phyloP scores from a whole-genome alignment of 805 yeast species.

The Teunomyces funiuensis region DNA sequence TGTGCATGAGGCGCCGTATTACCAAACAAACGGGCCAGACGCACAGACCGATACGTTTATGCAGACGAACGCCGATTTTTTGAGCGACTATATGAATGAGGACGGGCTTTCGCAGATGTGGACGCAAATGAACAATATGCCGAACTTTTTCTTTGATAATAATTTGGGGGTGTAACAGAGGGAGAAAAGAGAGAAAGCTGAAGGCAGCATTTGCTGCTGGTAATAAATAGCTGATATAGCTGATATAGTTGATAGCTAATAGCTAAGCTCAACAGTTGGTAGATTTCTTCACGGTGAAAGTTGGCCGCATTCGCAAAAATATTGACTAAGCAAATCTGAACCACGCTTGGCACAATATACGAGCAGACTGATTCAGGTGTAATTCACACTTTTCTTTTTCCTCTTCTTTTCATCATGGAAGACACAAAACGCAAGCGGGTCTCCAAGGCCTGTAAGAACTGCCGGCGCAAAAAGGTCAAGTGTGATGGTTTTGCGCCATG shows the following conservation, averaged over 20 bases:
- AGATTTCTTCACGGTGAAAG: no score
- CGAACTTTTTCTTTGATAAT: constrained; percentile 41
- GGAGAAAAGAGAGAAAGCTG: no score
- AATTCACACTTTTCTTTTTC: background rate
- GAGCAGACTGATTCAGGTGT: no score
- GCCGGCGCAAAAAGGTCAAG: constrained; percentile 42
- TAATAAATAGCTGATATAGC: no score
- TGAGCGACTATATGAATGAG: constrained; percentile 18
- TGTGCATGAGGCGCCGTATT: no score
- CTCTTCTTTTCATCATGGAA: background rate
- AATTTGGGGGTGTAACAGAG: constrained; percentile 21
- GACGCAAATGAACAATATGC: constrained; percentile 30
- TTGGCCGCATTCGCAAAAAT: no score
- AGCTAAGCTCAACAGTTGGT: no score
- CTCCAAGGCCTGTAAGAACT: constrained; percentile 44
- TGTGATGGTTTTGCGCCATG: constrained; percentile 35
- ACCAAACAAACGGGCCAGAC: background rate
- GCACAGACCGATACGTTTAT: background rate
- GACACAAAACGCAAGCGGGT: constrained; percentile 6
- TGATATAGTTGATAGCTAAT: no score
- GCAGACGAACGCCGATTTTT: constrained; percentile 3
- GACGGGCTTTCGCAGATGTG: constrained; percentile 21
- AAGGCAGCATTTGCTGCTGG: no score
- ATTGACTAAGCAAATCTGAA: no score
- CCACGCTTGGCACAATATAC: no score